Evolutionary conservation across 352 stramenopile genomes (phyloP), one percentile per base, ranked within the genome.

Genomic region (Phytophthora kernoviae): DNA sequence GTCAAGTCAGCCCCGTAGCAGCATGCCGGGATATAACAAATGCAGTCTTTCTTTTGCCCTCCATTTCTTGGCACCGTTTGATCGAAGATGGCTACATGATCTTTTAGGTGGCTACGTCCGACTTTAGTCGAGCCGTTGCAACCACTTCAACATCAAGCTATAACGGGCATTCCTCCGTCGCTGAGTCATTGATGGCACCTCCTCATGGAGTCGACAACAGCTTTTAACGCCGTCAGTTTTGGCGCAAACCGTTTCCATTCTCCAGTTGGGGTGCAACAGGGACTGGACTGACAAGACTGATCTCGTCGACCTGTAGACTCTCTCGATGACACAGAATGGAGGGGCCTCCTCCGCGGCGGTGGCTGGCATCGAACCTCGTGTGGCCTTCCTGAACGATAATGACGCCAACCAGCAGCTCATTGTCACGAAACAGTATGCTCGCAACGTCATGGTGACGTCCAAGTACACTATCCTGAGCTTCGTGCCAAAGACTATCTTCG

Each of bases 391-490:
- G 30, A 91, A 90, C 45, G 68, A 88, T 15, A 44, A 55, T 0
- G 54, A 50, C 5, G 73, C 83, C 58, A 90, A 88, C 58, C 70
- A 82, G 44, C 65, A 86, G 46, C 75, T 90, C 7, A 81, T 80
- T 36, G 32, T 44, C 10, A 49, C 58, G 26, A 72, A 76, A 34
- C 58, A 75, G 36, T 91, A 91, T 47, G 74, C 75, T 0, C 79
- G 78, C 54, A 97, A 97, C 56, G 73, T 86, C 46, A 90, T 97
- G 48, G 72, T 82, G 34, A 97, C 90, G 2, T 90, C 81, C 62
- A 98, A 97, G 74, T 99, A 98, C 75, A 98, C 94, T 9, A 21
- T 91, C 10, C 22, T 74, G 37, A 79, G 79, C 43, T 99, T 98
- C 70, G 58, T 98, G 40, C 95, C 96, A 14, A 84, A 97, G 79